These are phyloP conservation scores for Lablab purpureus DNA, from an alignment of 306 rosid genomes.

Conservation along the genomic window DNA sequence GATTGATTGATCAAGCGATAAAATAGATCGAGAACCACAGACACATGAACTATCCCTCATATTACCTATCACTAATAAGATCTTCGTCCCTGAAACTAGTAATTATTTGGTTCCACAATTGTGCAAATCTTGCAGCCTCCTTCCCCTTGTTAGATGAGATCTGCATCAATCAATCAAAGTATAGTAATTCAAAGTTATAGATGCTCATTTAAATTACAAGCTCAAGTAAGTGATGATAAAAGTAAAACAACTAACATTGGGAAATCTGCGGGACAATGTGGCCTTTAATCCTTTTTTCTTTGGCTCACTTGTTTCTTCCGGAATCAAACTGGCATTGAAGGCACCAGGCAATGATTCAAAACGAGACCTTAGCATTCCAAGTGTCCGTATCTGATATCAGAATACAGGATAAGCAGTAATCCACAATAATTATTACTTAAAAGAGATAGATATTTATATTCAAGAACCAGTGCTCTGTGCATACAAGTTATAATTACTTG, in stretches of 20 bases:
- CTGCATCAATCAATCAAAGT: conserved; percentile 50
- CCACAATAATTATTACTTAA: conserved; percentile 8
- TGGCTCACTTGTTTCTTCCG: conserved; percentile 73
- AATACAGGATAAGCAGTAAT: conserved; percentile 41
- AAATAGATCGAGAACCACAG: conserved; percentile 32
- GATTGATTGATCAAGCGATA: background rate
- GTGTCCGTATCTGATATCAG: conserved; percentile 84
- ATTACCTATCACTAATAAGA: conserved; percentile 85
- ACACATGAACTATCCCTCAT: conserved; percentile 18
- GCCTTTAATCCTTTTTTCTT: conserved; percentile 96
- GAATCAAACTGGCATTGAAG: conserved; percentile 85
- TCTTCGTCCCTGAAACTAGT: conserved; percentile 96
- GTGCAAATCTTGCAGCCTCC: conserved; percentile 95
- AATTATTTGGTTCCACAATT: conserved; percentile 95
- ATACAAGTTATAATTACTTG: background rate
- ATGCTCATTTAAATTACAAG: conserved; percentile 20
- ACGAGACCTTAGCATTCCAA: conserved; percentile 99
- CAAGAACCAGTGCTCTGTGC: background rate
- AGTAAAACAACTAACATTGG: conserved; percentile 47
- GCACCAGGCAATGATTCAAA: conserved; percentile 91
- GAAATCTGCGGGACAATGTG: conserved; percentile 74
- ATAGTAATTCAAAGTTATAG: conserved; percentile 13
- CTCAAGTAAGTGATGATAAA: conserved; percentile 27
- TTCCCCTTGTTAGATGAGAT: conserved; percentile 75
- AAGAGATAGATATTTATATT: conserved; percentile 3